Base-by-base conservation (phyloP, 139 green algal species). In the Picochlorum sp. region DNA sequence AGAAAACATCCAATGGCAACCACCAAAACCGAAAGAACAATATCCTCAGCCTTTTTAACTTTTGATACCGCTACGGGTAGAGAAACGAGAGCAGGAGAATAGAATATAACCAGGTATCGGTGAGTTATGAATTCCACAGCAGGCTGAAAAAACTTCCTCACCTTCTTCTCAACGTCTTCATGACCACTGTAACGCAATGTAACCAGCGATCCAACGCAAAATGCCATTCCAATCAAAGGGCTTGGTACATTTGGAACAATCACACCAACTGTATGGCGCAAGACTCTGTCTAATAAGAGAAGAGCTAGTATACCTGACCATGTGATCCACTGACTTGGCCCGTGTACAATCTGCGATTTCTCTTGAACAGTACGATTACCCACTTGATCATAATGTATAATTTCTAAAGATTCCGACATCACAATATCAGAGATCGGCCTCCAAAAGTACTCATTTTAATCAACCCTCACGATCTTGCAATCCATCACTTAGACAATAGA, bases 61-160 rank as follows among this genome's bases (percentile, higher is more conserved):
- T 53, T 22, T 10, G 54, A 14, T 6, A 94, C 36, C 8, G 74
- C 73, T 12, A 89, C 49, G 0, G 88, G 88, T 62, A 96, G 73
- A 0, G 80, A 73, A 5, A 95, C 83, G 13, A 96, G 77, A 7
- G 81, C 78, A 0, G 88, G 79, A 9, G 94, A 74, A 68, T 96
- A 96, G 67, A 95, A 96, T 7, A 92, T 70, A 2, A 86, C 79
- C 61, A 96, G 75, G 85, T 85, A 96, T 41, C 74, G 72, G 29
- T 78, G 64, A 2, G 78, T 68, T 32, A 96, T 86, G 82, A 83
- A 96, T 41, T 80, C 67, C 4, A 94, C 66, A 0, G 71, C 70
- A 2, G 87, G 87, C 4, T 13, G 22, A 22, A 56, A 63, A 52
- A 40, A 64, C 5, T 33, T 40, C 7, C 35, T 3, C 5, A 13